Conservation (phyloP, 1,284 basidiomycete genomes). For the Cutaneotrichosporon cutaneum region DNA sequence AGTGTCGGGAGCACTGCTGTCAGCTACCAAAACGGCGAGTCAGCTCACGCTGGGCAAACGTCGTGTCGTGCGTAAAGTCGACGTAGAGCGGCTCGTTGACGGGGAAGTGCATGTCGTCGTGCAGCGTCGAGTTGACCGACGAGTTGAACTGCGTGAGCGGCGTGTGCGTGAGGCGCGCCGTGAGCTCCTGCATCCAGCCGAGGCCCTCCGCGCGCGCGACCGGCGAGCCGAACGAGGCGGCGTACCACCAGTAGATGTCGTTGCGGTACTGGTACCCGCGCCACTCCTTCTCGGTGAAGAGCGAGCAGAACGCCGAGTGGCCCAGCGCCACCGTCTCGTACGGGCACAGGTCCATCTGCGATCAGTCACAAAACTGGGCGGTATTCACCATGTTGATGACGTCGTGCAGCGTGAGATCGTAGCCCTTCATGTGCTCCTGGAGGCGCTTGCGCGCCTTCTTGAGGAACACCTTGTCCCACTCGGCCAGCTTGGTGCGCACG, state of each 20-base stretch:
- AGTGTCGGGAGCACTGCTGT: conserved; percentile 59
- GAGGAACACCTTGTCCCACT: conserved; percentile 73
- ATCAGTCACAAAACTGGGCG: conserved; percentile 42
- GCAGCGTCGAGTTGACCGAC: conserved; percentile 61
- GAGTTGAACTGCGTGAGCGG: conserved; percentile 59
- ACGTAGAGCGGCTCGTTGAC: conserved; percentile 60
- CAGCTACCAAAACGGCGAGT: conserved; percentile 1
- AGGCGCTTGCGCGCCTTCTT: conserved; percentile 65
- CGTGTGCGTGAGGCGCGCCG: conserved; percentile 52
- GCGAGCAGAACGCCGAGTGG: conserved; percentile 56
- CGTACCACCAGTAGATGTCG: conserved; percentile 55
- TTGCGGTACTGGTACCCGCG: conserved; percentile 61
- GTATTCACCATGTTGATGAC: conserved; percentile 50
- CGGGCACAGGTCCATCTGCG: conserved; percentile 57
- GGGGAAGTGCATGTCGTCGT: conserved; percentile 62
- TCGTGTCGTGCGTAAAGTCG: conserved; percentile 51
- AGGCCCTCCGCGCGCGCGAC: conserved; percentile 51
- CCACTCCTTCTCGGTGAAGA: conserved; percentile 69
- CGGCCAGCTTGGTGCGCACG: conserved; percentile 31
- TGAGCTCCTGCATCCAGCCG: conserved; percentile 55
- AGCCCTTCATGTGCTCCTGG: conserved; percentile 62
- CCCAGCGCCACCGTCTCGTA: conserved; percentile 59
- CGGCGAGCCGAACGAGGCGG: conserved; percentile 49
- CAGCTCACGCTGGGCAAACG: conserved; percentile 45
- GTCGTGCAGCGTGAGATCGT: conserved; percentile 68